Percentiles rank a stretch among this genome's conserved stretches.
These are phyloP conservation scores for Euphorbia schlechtendalii DNA, from an alignment of 441 rosid genomes.

Conservation along the genomic window DNA sequence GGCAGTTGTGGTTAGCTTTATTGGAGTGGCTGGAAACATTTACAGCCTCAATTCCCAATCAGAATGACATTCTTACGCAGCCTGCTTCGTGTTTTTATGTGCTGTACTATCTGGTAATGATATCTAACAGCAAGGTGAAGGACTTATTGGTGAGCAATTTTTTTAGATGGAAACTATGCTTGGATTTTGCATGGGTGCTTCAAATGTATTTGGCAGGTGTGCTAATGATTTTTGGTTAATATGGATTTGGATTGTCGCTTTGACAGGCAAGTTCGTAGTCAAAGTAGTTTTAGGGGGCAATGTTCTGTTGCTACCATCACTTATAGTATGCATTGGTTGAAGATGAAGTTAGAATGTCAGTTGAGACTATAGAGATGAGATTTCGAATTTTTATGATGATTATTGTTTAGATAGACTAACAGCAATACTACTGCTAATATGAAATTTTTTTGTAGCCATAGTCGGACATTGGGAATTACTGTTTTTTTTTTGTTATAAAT, in stretches of 20 bases:
- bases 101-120: slow-evolving; percentile 6
- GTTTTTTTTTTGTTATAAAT: neutral
- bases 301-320: neutral
- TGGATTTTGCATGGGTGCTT: slow-evolving; percentile 8
- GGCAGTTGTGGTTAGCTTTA: slow-evolving; percentile 62
- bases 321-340: slow-evolving; percentile 6
- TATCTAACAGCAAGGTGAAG: neutral
- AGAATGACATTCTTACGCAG: slow-evolving; percentile 24
- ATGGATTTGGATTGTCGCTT: neutral
- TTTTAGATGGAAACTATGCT: neutral
- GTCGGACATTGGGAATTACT: neutral
- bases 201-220: neutral
- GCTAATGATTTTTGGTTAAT: neutral
- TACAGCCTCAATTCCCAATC: slow-evolving; percentile 52
- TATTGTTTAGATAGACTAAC: slow-evolving; percentile 4
- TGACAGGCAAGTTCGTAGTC: neutral
- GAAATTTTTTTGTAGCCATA: neutral
- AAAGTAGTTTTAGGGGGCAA: neutral
- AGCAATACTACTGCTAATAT: neutral
- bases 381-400: neutral
- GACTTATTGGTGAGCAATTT: neutral
- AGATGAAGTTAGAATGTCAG: neutral
- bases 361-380: neutral
- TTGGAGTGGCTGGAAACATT: slow-evolving; percentile 67
- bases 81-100: neutral